Percentiles rank a stretch among this genome's conserved stretches.
These are phyloP conservation scores for Fraxinus velutina DNA, from an alignment of 305 asterid species.

Conservation along the genomic window DNA sequence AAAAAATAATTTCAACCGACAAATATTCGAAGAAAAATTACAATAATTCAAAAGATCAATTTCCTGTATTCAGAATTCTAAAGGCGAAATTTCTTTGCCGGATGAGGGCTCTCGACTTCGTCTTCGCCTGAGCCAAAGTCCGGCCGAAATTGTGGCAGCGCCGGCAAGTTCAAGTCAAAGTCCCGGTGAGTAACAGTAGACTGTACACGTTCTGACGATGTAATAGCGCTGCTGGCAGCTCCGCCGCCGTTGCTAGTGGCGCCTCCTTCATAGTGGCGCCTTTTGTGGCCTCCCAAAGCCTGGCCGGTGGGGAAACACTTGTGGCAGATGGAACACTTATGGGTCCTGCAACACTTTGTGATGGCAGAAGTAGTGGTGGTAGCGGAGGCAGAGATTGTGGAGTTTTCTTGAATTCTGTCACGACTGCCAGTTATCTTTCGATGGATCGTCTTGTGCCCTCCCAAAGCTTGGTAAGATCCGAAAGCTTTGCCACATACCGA, in stretches of 20 bases:
- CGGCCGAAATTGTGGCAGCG: slow-evolving; percentile 41
- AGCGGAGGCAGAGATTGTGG: slow-evolving; percentile 28
- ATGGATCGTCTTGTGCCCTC: slow-evolving; percentile 61
- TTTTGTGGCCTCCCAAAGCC: slow-evolving; percentile 63
- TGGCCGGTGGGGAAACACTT: slow-evolving; percentile 57
- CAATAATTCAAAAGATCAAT: not conserved
- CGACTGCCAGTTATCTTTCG: slow-evolving; percentile 25
- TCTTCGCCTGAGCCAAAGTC: slow-evolving; percentile 38
- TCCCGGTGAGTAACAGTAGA: slow-evolving; percentile 37
- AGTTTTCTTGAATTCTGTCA: slow-evolving; percentile 30
- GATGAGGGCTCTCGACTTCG: slow-evolving; percentile 64
- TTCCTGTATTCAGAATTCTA: not conserved
- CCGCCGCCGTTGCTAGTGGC: slow-evolving; percentile 14
- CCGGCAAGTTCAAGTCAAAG: slow-evolving; percentile 63
- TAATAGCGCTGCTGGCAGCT: slow-evolving; percentile 10
- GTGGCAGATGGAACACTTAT: slow-evolving; percentile 58
- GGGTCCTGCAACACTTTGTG: slow-evolving; percentile 33
- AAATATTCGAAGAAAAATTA: not conserved
- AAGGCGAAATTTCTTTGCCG: slow-evolving; percentile 44
- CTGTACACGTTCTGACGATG: slow-evolving; percentile 53
- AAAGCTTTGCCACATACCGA: slow-evolving; percentile 41
- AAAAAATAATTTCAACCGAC: not conserved
- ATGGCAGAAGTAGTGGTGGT: not conserved
- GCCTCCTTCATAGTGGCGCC: slow-evolving; percentile 57
- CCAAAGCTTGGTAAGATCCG: slow-evolving; percentile 57